phyloP scores from a whole-genome alignment of 306 rosid species.

The Lablab purpureus region DNA sequence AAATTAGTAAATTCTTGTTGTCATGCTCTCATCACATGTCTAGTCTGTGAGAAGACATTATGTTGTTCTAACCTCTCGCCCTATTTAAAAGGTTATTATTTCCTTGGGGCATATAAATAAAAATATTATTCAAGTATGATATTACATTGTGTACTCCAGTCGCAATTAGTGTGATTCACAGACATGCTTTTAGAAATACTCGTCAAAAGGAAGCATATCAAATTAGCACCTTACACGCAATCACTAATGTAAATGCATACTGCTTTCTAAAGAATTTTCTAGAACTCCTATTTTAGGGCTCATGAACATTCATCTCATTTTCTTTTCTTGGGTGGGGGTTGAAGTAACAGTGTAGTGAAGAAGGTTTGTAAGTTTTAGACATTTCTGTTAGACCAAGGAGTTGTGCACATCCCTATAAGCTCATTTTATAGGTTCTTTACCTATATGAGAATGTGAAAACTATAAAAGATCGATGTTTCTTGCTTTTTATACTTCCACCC shows the following conservation, averaged over 20 bases:
- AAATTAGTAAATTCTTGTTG: neutral
- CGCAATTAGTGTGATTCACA: neutral
- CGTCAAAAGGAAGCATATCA: neutral
- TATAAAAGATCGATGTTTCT: neutral
- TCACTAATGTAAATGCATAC: neutral
- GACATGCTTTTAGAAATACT: neutral
- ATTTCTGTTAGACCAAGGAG: neutral
- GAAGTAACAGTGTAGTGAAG: neutral
- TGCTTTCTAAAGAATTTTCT: neutral
- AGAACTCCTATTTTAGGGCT: constrained; percentile 9
- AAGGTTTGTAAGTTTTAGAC: neutral
- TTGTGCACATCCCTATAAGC: neutral
- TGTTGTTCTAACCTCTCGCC: neutral
- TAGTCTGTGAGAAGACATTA: neutral
- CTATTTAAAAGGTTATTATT: no score
- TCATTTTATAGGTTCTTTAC: constrained; percentile 13
- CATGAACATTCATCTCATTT: neutral
- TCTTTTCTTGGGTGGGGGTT: neutral
- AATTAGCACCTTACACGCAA: neutral
- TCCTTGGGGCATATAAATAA: neutral
- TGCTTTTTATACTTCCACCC: neutral
- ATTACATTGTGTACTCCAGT: neutral
- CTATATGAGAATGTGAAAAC: neutral
- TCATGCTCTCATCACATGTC: neutral
- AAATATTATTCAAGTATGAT: neutral